Conservation (phyloP, 1,284 basidiomycete genomes). For the Austroboletus olivaceoglutinosus region DNA sequence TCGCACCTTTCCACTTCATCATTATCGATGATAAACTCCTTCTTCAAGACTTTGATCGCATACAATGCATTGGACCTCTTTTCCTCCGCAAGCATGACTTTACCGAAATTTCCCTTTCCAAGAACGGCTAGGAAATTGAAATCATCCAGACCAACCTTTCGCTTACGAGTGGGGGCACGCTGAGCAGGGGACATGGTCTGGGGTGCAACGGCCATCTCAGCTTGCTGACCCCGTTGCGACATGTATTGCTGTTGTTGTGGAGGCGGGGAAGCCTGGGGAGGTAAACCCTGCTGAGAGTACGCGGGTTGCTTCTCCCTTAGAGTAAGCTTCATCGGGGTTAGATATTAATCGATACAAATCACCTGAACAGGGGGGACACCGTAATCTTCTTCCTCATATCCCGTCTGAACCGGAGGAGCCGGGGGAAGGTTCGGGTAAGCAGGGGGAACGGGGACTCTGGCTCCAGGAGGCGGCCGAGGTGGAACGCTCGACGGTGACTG, state of each 20-base stretch:
- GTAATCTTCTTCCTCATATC: conserved; percentile 35
- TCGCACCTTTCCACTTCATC: conserved; percentile 96
- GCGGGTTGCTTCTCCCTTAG: conserved; percentile 15
- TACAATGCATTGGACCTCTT: conserved; percentile 87
- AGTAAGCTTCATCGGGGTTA: conserved; percentile 10
- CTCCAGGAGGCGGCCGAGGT: conserved; percentile 46
- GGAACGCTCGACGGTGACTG: conserved; percentile 33
- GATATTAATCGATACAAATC: background rate
- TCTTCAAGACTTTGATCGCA: conserved; percentile 99
- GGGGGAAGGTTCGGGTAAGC: conserved; percentile 36
- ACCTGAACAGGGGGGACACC: conserved; percentile 25
- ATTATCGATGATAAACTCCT: conserved; percentile 99
- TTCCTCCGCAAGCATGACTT: conserved; percentile 99
- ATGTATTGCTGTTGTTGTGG: conserved; percentile 25
- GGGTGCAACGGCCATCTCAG: conserved; percentile 21
- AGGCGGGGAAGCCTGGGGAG: conserved; percentile 16
- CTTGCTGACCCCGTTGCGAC: conserved; percentile 26
- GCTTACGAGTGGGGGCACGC: conserved; percentile 50
- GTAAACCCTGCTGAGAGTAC: conserved; percentile 24
- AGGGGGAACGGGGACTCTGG: conserved; percentile 42
- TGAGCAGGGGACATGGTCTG: conserved; percentile 34
- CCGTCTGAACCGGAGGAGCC: conserved; percentile 12
- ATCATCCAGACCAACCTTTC: conserved; percentile 95
- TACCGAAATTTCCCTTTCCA: conserved; percentile 99
- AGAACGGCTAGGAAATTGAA: conserved; percentile 99